These are phyloP conservation scores for Talaromyces adpressus DNA, from an alignment of 495 filamentous ascomycete genomes.

Conservation along the genomic window DNA sequence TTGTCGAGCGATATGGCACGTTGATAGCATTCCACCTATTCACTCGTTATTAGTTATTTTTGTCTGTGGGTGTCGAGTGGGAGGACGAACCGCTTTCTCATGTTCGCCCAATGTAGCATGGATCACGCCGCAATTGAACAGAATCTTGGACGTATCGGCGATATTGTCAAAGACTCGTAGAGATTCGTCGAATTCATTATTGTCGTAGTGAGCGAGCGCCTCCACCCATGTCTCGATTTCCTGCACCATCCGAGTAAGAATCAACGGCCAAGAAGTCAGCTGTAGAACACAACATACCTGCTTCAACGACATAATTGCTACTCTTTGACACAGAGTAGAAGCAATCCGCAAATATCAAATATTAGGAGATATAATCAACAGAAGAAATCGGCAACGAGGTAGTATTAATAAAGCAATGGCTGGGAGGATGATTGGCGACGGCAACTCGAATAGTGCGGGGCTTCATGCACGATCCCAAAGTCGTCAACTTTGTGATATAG, in stretches of 20 bases:
- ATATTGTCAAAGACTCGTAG: conserved; percentile 77
- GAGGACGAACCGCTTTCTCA: conserved; percentile 53
- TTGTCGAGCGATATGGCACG: conserved; percentile 81
- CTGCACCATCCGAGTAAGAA: conserved; percentile 33
- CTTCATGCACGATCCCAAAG: conserved; percentile 2
- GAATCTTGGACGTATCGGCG: conserved; percentile 93
- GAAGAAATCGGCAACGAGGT: neutral
- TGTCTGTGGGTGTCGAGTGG: too few relatives aligned
- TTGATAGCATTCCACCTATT: conserved; percentile 90
- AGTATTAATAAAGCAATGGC: neutral
- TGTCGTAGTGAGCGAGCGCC: conserved; percentile 87
- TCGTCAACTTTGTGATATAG: neutral
- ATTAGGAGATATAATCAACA: neutral
- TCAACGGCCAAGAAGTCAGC: too few relatives aligned
- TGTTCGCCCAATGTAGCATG: conserved; percentile 97
- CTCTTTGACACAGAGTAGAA: neutral
- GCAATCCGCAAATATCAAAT: neutral
- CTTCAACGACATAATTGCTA: neutral
- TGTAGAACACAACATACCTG: neutral
- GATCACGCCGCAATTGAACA: conserved; percentile 98
- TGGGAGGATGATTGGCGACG: conserved; percentile 3
- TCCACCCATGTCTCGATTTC: conserved; percentile 99
- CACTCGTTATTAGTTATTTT: neutral
- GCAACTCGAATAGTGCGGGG: conserved; percentile 4
- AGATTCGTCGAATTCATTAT: conserved; percentile 89